These are phyloP conservation scores for Candida sp. DNA, from an alignment of 1,139 yeast genomes.

Conservation along the genomic window DNA sequence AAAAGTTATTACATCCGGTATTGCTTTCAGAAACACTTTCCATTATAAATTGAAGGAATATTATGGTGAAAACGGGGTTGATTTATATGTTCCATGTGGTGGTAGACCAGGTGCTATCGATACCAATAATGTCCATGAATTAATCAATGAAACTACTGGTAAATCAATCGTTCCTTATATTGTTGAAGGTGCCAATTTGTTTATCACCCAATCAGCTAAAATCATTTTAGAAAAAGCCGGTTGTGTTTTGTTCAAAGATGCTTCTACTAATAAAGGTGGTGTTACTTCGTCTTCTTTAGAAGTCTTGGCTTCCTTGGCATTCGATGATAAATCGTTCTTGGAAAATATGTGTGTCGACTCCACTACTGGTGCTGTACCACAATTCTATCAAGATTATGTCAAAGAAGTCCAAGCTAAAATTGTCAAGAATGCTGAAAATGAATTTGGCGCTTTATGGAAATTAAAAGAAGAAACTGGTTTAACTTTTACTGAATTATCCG, in stretches of 20 bases:
- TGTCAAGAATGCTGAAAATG: constrained; percentile 74
- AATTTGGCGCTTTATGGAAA: constrained; percentile 86
- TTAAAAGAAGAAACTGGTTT: constrained; percentile 65
- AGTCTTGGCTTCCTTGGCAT: constrained; percentile 90
- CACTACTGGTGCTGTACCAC: constrained; percentile 53
- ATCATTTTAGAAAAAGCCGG: constrained; percentile 84
- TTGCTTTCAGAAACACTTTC: constrained; percentile 88
- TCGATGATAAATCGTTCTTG: constrained; percentile 81
- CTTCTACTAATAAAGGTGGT: constrained; percentile 98
- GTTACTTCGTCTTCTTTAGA: constrained; percentile 96
- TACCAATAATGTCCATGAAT: constrained; percentile 70
- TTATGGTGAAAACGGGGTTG: constrained; percentile 60
- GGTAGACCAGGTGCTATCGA: constrained; percentile 98
- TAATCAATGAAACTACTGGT: constrained; percentile 75
- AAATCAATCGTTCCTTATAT: constrained; percentile 78
- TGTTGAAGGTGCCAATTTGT: constrained; percentile 97
- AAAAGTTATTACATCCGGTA: constrained; percentile 71
- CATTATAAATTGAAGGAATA: constrained; percentile 71
- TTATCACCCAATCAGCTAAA: constrained; percentile 93
- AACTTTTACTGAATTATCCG: constrained; percentile 78
- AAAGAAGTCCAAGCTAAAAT: constrained; percentile 75
- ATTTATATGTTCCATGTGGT: constrained; percentile 95
- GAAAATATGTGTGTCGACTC: constrained; percentile 69
- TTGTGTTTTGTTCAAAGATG: constrained; percentile 85
- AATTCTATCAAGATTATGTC: constrained; percentile 79